These are phyloP conservation scores for Irpex rosettiformis DNA, from an alignment of 1,284 basidiomycete genomes.

Conservation along the genomic window DNA sequence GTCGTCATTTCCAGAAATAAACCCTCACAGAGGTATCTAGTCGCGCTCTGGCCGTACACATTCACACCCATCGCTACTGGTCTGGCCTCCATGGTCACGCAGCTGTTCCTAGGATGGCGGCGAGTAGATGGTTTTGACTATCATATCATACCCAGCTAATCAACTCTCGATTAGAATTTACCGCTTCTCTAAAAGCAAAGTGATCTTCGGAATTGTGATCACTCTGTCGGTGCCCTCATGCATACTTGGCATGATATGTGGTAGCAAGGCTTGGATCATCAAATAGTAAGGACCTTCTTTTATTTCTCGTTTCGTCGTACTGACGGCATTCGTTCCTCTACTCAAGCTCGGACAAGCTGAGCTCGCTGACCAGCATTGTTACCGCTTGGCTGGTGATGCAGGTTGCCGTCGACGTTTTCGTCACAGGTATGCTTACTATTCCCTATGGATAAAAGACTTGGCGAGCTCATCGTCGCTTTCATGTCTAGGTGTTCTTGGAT, in stretches of 20 bases:
- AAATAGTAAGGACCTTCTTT: slow-evolving; percentile 30
- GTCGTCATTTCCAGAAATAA: not conserved
- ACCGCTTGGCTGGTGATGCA: slow-evolving; percentile 40
- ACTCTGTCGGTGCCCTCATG: slow-evolving; percentile 33
- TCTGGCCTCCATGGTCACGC: slow-evolving; percentile 39
- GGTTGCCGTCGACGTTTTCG: slow-evolving; percentile 35
- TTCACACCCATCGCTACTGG: slow-evolving; percentile 42
- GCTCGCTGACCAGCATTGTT: slow-evolving; percentile 27
- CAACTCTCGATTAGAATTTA: slow-evolving; percentile 22
- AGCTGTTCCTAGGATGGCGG: slow-evolving; percentile 42
- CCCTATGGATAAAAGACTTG: slow-evolving; percentile 1
- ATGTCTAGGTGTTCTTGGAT: slow-evolving; percentile 29
- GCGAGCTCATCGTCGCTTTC: not conserved
- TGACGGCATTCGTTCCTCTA: not conserved
- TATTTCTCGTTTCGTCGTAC: not conserved
- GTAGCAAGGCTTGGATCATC: slow-evolving; percentile 36
- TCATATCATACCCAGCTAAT: not conserved
- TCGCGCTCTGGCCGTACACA: slow-evolving; percentile 40
- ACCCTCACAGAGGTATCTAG: slow-evolving; percentile 20
- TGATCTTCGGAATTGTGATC: slow-evolving; percentile 31
- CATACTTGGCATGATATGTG: slow-evolving; percentile 34
- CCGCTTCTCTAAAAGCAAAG: slow-evolving; percentile 34
- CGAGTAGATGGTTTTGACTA: slow-evolving; percentile 16
- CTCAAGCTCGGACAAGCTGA: slow-evolving; percentile 19
- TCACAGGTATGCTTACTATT: slow-evolving; percentile 31